phyloP scores from a whole-genome alignment of 345 rosid species.

The Eutrema heterophyllum region DNA sequence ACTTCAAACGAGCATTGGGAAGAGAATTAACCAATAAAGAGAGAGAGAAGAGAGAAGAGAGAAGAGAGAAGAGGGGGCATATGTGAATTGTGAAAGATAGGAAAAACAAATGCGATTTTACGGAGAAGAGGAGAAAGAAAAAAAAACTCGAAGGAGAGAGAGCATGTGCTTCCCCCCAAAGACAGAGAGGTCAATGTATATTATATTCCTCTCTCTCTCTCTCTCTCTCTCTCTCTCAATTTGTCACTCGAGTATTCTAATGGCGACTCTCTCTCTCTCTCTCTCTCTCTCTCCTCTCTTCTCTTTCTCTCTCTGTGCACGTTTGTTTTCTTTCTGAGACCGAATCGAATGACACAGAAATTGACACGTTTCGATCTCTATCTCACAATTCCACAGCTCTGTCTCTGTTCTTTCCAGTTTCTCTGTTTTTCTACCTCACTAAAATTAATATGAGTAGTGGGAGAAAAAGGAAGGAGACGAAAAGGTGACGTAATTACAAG shows the following conservation, averaged over 20 bases:
- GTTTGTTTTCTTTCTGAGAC: conserved; percentile 30
- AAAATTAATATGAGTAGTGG: neutral
- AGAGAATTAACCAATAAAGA: conserved; percentile 12
- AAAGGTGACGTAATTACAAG: neutral
- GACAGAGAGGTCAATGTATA: conserved; percentile 62
- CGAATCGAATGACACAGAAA: conserved; percentile 17
- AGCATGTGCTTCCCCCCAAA: conserved; percentile 37
- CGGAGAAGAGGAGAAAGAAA: neutral
- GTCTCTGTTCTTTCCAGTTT: neutral
- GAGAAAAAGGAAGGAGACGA: too few relatives aligned
- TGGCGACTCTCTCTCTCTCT: conserved; percentile 11
- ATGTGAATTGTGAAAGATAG: conserved; percentile 44
- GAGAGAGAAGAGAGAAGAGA: conserved; percentile 23
- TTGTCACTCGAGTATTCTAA: conserved; percentile 6
- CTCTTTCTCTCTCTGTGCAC: conserved; percentile 26
- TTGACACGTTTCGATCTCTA: conserved; percentile 19
- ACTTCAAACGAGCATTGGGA: conserved; percentile 36
- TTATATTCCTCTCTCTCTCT: conserved; percentile 35
- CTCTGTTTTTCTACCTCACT: neutral
- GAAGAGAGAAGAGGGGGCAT: conserved; percentile 33
- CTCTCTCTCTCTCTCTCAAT: neutral
- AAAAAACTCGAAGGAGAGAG: conserved; percentile 25
- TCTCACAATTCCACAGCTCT: neutral
- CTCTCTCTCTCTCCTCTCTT: conserved; percentile 4
- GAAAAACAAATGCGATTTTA: conserved; percentile 17